Conservation (phyloP, 1,284 basidiomycete genomes). For the Cerioporus squamosus region DNA sequence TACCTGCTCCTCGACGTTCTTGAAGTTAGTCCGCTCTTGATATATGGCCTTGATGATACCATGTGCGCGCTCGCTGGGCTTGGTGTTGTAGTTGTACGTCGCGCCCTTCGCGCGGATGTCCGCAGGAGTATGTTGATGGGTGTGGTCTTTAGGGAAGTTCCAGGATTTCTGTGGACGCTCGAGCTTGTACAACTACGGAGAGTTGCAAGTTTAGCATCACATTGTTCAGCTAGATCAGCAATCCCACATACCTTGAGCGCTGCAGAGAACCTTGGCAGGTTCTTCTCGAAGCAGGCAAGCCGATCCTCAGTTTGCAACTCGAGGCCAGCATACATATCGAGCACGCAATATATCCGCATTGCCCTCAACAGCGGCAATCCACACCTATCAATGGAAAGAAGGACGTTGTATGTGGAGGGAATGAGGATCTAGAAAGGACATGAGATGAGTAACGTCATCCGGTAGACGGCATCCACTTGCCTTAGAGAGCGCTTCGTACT, state of each 20-base stretch:
- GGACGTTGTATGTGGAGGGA: background rate
- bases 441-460: background rate
- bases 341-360: constrained; percentile 19
- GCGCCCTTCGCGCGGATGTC: constrained; percentile 31
- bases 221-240: background rate
- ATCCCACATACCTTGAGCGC: background rate
- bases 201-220: background rate
- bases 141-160: constrained; percentile 31
- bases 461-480: constrained; percentile 19
- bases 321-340: constrained; percentile 22
- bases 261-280: no score
- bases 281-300: constrained; percentile 1
- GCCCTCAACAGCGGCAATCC: constrained; percentile 22
- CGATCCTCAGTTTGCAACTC: constrained; percentile 29
- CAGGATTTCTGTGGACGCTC: constrained; percentile 23
- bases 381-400: background rate
- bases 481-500: constrained; percentile 44
- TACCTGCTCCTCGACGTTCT: constrained; percentile 31
- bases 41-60: constrained; percentile 30
- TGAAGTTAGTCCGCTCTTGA: constrained; percentile 33
- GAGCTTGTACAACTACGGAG: background rate
- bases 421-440: background rate
- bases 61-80: constrained; percentile 31
- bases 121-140: constrained; percentile 23
- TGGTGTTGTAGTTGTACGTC: constrained; percentile 25